Conservation (phyloP, 768 basidiomycete species). For the Auricularia sp. region DNA sequence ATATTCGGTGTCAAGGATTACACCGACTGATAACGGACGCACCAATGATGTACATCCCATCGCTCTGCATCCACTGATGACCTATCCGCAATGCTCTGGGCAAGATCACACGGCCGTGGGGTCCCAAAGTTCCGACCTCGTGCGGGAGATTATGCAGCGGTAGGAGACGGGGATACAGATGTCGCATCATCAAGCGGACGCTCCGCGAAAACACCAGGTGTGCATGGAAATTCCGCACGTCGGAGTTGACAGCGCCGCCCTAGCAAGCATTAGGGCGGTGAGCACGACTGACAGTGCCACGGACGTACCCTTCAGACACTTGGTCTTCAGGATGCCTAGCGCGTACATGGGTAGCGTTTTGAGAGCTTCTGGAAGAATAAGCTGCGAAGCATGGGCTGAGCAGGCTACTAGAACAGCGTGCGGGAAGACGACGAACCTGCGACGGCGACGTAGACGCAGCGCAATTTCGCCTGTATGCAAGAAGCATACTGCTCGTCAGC, state of each 20-base stretch:
- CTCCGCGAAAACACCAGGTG: conserved; percentile 65
- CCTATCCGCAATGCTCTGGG: conserved; percentile 76
- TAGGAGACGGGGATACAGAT: conserved; percentile 81
- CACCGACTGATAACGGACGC: conserved; percentile 13
- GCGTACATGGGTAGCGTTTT: conserved; percentile 74
- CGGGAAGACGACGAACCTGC: conserved; percentile 47
- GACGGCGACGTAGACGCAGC: conserved; percentile 65
- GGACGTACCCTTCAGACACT: conserved; percentile 77
- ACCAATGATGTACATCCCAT: conserved; percentile 93
- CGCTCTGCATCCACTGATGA: conserved; percentile 78
- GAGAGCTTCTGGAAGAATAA: conserved; percentile 92
- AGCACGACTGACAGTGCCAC: neutral
- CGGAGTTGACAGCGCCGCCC: conserved; percentile 84
- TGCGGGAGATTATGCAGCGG: conserved; percentile 80
- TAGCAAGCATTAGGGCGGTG: conserved; percentile 22
- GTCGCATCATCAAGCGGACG: conserved; percentile 58
- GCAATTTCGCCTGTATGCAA: conserved; percentile 84
- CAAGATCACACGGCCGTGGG: conserved; percentile 31
- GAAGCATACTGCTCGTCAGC: conserved; percentile 65
- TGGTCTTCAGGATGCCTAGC: conserved; percentile 75
- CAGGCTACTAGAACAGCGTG: neutral
- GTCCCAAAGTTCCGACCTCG: conserved; percentile 34
- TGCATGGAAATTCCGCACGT: conserved; percentile 80
- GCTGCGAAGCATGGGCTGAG: conserved; percentile 32
- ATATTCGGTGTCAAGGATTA: neutral